Percentiles rank a stretch among this genome's conserved stretches.
phyloP scores from a whole-genome alignment of 495 filamentous ascomycete species.

The Gamarada debralockiae region DNA sequence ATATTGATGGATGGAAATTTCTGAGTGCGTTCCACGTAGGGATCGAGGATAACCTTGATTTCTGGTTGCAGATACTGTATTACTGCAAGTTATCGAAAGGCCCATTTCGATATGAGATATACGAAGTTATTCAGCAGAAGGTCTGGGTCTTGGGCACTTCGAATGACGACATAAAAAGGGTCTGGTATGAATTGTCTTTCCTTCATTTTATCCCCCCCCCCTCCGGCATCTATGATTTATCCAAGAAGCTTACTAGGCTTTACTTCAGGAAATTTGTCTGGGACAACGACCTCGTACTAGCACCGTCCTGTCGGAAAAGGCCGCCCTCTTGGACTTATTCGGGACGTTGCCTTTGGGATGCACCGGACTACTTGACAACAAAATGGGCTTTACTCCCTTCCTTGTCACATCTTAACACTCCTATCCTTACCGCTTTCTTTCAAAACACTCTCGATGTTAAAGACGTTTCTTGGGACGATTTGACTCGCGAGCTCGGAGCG shows the following conservation, averaged over 20 bases:
- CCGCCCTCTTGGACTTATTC: slow-evolving; percentile 1
- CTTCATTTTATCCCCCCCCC: not conserved
- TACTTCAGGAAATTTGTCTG: no score
- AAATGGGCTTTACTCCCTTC: not conserved
- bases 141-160: not conserved
- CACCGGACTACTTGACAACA: slow-evolving; percentile 1
- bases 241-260: not conserved
- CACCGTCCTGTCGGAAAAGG: not conserved
- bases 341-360: slow-evolving; percentile 2
- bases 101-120: slow-evolving; percentile 6
- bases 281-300: not conserved
- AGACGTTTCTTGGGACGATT: not conserved
- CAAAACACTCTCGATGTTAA: not conserved
- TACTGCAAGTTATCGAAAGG: slow-evolving; percentile 3
- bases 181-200: not conserved
- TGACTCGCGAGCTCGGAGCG: not conserved
- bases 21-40: slow-evolving; percentile 2
- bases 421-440: not conserved
- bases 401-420: not conserved
- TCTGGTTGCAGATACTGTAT: slow-evolving; percentile 2
- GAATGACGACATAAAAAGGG: not conserved
- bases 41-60: slow-evolving; percentile 6
- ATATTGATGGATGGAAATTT: slow-evolving; percentile 5
- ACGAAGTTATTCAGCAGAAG: slow-evolving; percentile 3
- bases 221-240: not conserved